A percentile compares a stretch with the other conserved stretches of the same genome.
These are phyloP conservation scores for Lachancea kluyveri DNA, from an alignment of 805 yeast genomes.

Conservation along the genomic window DNA sequence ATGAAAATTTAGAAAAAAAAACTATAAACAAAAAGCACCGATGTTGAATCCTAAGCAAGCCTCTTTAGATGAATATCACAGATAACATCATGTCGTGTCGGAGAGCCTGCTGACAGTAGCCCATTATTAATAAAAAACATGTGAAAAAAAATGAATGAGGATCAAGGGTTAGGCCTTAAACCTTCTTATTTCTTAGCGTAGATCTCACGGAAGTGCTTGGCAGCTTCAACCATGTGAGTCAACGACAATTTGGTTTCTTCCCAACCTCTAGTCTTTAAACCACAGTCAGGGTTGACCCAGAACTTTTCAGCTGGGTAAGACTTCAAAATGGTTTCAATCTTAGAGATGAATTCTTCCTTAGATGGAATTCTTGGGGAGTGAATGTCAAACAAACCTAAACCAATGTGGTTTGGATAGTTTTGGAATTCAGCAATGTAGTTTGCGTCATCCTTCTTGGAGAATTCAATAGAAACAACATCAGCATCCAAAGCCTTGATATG, in stretches of 20 bases:
- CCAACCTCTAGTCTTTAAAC: conserved; percentile 99
- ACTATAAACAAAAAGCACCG: conserved; percentile 19
- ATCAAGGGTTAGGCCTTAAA: conserved; percentile 8
- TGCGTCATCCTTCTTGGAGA: conserved; percentile 99
- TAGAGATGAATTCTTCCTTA: conserved; percentile 88
- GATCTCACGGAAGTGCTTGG: conserved; percentile 83
- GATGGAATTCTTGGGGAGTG: conserved; percentile 99
- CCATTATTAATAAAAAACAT: conserved; percentile 6
- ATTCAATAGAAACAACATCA: conserved; percentile 98
- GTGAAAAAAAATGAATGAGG: conserved; percentile 2
- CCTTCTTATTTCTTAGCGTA: conserved; percentile 31
- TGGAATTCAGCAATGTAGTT: conserved; percentile 96
- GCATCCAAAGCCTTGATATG: conserved; percentile 99
- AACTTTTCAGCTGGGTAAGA: conserved; percentile 96
- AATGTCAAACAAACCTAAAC: conserved; percentile 97
- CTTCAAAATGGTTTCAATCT: conserved; percentile 91
- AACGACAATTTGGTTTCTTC: conserved; percentile 91
- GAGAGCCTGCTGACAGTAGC: no score
- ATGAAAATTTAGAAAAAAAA: conserved; percentile 11
- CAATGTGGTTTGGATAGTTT: conserved; percentile 98
- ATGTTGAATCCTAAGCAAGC: conserved; percentile 25
- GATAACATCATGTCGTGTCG: no score
- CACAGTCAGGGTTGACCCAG: conserved; percentile 99
- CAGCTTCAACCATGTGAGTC: conserved; percentile 98
- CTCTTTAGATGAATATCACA: no score